Conservation (phyloP, 208 protist species). For the Lotmaria passim region DNA sequence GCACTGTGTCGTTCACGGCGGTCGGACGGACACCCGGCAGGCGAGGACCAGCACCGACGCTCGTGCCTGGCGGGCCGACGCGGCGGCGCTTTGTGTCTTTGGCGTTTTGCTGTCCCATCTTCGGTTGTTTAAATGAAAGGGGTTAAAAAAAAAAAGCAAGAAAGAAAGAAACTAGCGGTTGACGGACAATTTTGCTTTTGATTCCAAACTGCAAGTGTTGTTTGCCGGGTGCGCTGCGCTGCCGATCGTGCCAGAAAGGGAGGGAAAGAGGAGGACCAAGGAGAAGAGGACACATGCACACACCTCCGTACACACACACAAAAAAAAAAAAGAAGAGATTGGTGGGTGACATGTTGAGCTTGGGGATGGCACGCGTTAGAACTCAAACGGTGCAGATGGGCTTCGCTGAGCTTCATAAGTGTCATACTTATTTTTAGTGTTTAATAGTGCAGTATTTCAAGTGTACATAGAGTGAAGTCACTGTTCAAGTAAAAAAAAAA, state of each 20-base stretch:
- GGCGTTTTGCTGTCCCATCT: constrained; percentile 74
- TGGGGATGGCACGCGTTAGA: too few species aligned
- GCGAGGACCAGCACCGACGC: constrained; percentile 5
- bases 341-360: too few species aligned
- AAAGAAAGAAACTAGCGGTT: constrained; percentile 9
- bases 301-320: too few species aligned
- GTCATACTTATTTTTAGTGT: too few species aligned
- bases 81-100: constrained; percentile 57
- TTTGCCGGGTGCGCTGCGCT: too few species aligned
- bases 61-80: constrained; percentile 9
- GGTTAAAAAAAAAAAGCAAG: constrained; percentile 18
- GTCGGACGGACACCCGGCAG: constrained; percentile 42
- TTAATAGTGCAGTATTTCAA: not conserved
- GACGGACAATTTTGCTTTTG: too few species aligned
- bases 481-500: too few species aligned
- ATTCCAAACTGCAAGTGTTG: not conserved
- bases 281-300: too few species aligned
- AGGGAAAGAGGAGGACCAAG: not conserved
- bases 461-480: constrained; percentile 4
- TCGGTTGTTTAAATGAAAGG: not conserved
- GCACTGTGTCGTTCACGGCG: constrained; percentile 46
- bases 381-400: too few species aligned
- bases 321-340: too few species aligned
- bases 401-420: too few species aligned
- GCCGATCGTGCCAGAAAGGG: too few species aligned